Base-by-base conservation (phyloP, 2,329 filamentous ascomycete genomes). In the Tolypocladium sp. region DNA sequence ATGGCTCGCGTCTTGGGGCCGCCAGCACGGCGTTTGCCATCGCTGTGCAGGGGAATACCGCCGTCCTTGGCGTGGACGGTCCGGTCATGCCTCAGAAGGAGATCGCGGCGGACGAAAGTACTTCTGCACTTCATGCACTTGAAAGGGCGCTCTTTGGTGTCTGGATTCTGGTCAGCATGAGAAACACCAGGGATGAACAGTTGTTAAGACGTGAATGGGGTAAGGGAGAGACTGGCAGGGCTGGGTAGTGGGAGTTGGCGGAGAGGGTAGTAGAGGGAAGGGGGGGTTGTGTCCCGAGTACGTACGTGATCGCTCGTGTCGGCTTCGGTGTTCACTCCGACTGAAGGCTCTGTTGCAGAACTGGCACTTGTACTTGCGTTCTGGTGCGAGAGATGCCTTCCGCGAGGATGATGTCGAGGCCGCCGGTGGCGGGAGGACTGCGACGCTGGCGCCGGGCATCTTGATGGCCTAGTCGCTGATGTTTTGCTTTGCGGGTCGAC, bases 291-390 rank as follows among this genome's bases (percentile, higher is more conserved):
- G 10, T 35, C 46, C 46, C 49, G 10, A 25, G 38, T 59, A 93
- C 93, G 82, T 94, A 97, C 94, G 94, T 74, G 92, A 96, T 78
- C 94, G 85, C 78, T 99, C 94, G 77, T 99, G 94, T 76, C 94
- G 85, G 77, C 92, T 97, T 69, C 94, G 86, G 76, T 99, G 94
- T 77, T 99, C 94, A 75, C 92, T 96, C 75, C 94, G 84, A 79
- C 92, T 97, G 76, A 99, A 99, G 64, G 94, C 94, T 76, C 94
- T 85, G 78, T 92, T 92, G 81, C 94, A 97, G 77, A 96, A 97
- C 81, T 96, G 92, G 80, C 94, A 99, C 76, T 97, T 97, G 86
- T 99, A 99, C 78, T 97, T 96, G 82, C 95, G 93, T 81, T 97
- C 94, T 59, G 92, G 91, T 68, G 86, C 88, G 68, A 87, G 78